Evolutionary conservation across 768 basidiomycete genomes (phyloP), one percentile per base, ranked within the genome.

Genomic region (Hericium alpestre): DNA sequence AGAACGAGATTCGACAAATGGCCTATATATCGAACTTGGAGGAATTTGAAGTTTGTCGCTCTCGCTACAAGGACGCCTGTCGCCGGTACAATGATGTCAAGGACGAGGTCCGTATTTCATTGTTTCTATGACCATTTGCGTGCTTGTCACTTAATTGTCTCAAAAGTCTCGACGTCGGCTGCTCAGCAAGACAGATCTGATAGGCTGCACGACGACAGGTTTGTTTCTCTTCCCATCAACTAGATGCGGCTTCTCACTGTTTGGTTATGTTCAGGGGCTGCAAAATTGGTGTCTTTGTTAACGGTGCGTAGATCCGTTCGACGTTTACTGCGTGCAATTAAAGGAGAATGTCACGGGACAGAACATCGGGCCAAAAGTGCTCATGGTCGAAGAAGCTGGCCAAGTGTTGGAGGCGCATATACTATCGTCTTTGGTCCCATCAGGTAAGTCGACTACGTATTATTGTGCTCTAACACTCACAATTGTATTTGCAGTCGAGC

Each of bases 371-470:
- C 87, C 87, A 0, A 76, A 74, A 37, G 78, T 88, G 0, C 65
- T 89, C 50, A 70, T 90, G 51, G 83, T 90, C 0, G 87, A 91
- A 66, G 89, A 90, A 65, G 88, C 89, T 0, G 89, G 88, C 0
- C 88, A 91, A 68, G 85, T 90, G 1, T 74, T 90, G 27, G 88
- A 90, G 68, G 84, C 88, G 3, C 88, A 90, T 59, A 75, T 90
- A 15, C 67, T 90, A 5, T 79, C 78, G 2, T 79, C 76, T 39
- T 72, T 89, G 1, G 85, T 86, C 2, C 75, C 77, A 0, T 79
- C 58, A 58, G 65, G 65, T 59, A 39, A 15, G 38, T 27, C 20
- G 4, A 20, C 41, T 23, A 12, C n/a, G 20, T 41, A 20, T 22
- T 55, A 22, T 16, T 11, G 27, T 4, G 23, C 5, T 37, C 46